Evolutionary conservation across 2,329 filamentous ascomycete genomes (phyloP).

Genomic region (Nothopassalora personata): DNA sequence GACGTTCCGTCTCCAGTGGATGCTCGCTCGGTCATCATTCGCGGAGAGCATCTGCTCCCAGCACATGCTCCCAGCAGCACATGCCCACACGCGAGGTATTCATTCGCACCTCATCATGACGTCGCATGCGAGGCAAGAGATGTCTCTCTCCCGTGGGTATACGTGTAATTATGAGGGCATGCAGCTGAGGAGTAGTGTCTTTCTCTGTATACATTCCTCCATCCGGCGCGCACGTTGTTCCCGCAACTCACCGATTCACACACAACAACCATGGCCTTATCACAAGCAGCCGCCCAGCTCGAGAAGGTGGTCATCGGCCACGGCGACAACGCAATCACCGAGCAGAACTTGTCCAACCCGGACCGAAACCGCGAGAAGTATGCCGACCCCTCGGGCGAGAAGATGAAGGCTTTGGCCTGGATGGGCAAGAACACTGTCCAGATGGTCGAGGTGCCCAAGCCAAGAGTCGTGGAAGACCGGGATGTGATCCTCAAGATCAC

Average conservation of each 20-base stretch:
- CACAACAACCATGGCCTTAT: constrained; percentile 37
- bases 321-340: constrained; percentile 56
- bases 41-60: neutral
- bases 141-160: neutral
- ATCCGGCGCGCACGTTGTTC: no score
- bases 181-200: neutral
- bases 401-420: constrained; percentile 74
- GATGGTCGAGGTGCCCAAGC: constrained; percentile 63
- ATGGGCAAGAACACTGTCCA: constrained; percentile 74
- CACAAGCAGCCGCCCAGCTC: constrained; percentile 61
- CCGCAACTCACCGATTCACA: neutral
- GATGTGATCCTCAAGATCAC: constrained; percentile 80
- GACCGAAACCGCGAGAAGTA: constrained; percentile 44
- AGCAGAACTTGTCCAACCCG: constrained; percentile 67
- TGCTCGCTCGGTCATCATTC: neutral
- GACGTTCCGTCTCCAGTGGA: neutral
- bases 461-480: constrained; percentile 63
- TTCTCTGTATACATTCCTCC: neutral
- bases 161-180: neutral
- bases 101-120: constrained; percentile 6
- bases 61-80: no score
- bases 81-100: neutral
- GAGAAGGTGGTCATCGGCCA: constrained; percentile 66
- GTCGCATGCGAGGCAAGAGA: neutral
- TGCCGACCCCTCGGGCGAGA: constrained; percentile 49